These are phyloP conservation scores for Monilinia laxa DNA, from an alignment of 2,329 filamentous ascomycete genomes.

Conservation along the genomic window DNA sequence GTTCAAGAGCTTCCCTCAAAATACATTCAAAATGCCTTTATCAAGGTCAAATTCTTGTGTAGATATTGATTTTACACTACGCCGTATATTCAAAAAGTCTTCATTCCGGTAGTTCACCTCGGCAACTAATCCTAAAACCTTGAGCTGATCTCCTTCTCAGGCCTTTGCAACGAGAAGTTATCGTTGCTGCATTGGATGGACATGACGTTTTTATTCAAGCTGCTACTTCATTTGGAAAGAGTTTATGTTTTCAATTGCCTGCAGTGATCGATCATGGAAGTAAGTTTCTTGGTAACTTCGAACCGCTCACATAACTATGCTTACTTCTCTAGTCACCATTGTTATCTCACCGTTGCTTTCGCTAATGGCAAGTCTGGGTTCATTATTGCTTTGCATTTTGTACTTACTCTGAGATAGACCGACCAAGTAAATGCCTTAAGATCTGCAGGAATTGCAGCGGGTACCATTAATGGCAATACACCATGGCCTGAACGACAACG, in stretches of 20 bases:
- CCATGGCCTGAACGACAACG: conserved; percentile 59
- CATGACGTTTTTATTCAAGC: conserved; percentile 94
- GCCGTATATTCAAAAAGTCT: conserved; percentile 69
- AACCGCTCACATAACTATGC: conserved; percentile 17
- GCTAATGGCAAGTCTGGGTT: conserved; percentile 65
- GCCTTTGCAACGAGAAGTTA: conserved; percentile 84
- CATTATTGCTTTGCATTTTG: background rate
- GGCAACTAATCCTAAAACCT: background rate
- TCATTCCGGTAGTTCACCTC: conserved; percentile 61
- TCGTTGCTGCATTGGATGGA: conserved; percentile 74
- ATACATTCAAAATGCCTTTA: conserved; percentile 38
- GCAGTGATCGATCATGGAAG: conserved; percentile 84
- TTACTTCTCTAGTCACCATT: conserved; percentile 66
- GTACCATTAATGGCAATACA: conserved; percentile 84
- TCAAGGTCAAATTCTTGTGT: conserved; percentile 50
- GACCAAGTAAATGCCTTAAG: conserved; percentile 86
- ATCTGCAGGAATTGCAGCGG: conserved; percentile 72
- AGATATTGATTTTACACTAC: conserved; percentile 73
- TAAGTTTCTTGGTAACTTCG: conserved; percentile 47
- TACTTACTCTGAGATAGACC: conserved; percentile 53
- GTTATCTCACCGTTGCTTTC: conserved; percentile 87
- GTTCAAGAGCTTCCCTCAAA: background rate
- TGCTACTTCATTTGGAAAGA: conserved; percentile 88
- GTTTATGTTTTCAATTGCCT: conserved; percentile 87
- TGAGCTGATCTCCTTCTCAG: conserved; percentile 46